Base-by-base conservation (phyloP, 2,329 filamentous ascomycete genomes). In the Fusarium tjaetaba region DNA sequence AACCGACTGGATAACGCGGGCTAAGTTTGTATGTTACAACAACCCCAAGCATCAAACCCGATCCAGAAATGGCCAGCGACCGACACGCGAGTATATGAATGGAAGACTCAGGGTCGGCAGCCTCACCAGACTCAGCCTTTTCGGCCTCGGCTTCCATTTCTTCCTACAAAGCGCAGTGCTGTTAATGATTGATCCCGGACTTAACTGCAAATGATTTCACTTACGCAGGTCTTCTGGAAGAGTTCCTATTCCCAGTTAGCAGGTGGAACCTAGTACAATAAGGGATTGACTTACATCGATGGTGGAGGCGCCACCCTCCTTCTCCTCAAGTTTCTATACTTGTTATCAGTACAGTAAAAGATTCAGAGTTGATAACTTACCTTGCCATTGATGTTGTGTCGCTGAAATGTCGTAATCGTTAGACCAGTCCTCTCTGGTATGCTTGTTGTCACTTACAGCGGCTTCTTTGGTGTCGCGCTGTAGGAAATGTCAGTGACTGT, bases 111-210 rank as follows among this genome's bases (percentile, higher is more conserved):
- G 39, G 15, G 22, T 5, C 39, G 22, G 22, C 39, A n/a, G 1
- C 8, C 39, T n/a, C 39, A 4, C 20, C 16, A 5, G 36, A 5
- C 18, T 39, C 20, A 7, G 38, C 11, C 22, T n/a, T 8, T 5
- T 41, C 22, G 13, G 38, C 38, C 38, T 41, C 22, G 22, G 38
- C 38, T 11, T 41, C 39, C 39, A 14, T 41, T 7, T 41, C 13
- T 0, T 0, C 3, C 39, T 41, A 41, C 4, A 16, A 36, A 3
- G 39, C 0, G 39, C 22, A n/a, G 4, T n/a, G 22, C 4, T 41
- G 13, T 41, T 41, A n/a, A 13, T 9, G 0, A n/a, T 41, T 0
- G 4, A n/a, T 9, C 39, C 20, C 15, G 7, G 39, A 41, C 11
- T 41, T 9, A 7, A 4, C 39, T 15, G 39, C 5, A 41, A 41